Evolutionary conservation across 2,329 filamentous ascomycete genomes (phyloP), one percentile per base, ranked within the genome.

Genomic region (Atkinsonella texensis): DNA sequence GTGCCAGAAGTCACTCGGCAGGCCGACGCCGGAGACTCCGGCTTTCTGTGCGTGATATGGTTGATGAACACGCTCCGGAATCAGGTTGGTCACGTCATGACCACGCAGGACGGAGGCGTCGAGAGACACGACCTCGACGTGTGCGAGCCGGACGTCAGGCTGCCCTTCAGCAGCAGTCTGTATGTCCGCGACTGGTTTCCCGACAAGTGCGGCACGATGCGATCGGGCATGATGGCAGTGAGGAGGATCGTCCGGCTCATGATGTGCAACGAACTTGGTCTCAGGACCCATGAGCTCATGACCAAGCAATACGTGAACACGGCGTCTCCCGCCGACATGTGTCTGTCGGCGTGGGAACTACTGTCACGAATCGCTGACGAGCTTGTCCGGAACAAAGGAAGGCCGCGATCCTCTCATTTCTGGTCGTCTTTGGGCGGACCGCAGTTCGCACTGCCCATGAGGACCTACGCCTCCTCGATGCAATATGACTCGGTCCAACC

Each of bases 261-360:
- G 50, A 28, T 57, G 10, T 54, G 51, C 43, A 58, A 58, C 42
- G 56, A 58, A 43, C 51, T 58, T 1, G 55, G 56, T 40, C 46
- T 57, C 35, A 18, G 15, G 15, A 41, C 45, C 17, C 46, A 55
- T 39, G 13, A 41, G 7, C n/a, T 52, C 38, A 47, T 55, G 48
- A 55, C 31, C 5, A 51, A 49, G 20, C 32, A 35, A 23, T 55
- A 49, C 35, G 41, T 33, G 12, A 52, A 46, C n/a, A 0, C 20
- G 20, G 9, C 23, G 6, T n/a, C 46, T 11, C 46, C 13, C 41
- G 28, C n/a, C 7, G 33, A 28, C 44, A 9, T 12, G 2, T n/a
- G 44, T 2, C 50, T 47, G 28, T 51, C 52, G 9, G 52, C 48
- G 15, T 48, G 50, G 40, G 4, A n/a, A 35, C 43, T 52, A 8